Evolutionary conservation across 768 basidiomycete genomes (phyloP), one percentile per base, ranked within the genome.

Genomic region (Boletus edulis): DNA sequence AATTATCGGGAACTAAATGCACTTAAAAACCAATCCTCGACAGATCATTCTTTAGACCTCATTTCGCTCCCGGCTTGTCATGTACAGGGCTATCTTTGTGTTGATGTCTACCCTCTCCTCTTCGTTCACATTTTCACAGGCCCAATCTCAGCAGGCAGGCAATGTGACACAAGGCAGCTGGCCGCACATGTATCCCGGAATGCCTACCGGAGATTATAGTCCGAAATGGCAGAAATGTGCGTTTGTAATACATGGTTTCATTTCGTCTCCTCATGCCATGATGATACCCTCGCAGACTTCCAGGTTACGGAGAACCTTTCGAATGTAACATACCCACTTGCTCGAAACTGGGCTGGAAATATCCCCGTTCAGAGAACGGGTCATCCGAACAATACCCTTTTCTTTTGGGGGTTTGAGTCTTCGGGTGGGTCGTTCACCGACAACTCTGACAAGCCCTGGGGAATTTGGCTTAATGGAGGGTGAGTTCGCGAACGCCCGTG

Each of bases 391-490:
- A 69, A 86, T 57, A 87, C 85, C 0, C 67, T 87, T 1, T 87
- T 86, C 70, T 86, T 87, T 61, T 76, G 79, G 72, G 85, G 76
- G 5, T 81, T 83, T 55, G 85, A 87, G 59, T 81, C 79, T 46
- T 67, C 72, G 0, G 62, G 72, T 3, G 82, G 83, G 0, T 86
- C 85, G 10, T 69, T 88, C 37, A 85, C 81, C 5, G 49, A 59
- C 35, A 62, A 64, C 34, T 61, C 63, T n/a, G 60, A 54, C 9
- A 76, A 82, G 20, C 86, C 87, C 9, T 88, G 87, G 87, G 79
- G 78, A 7, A 82, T 89, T 37, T 89, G 85, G 85, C 69, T 88
- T 15, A 86, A 86, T 58, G 87, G 86, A 68, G 86, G 85, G 83
- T 83, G 61, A 44, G 81, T 58, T 15, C 14, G n/a, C 9, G 20